A percentile compares a stretch with the other conserved stretches of the same genome.
Evolutionary conservation across 495 filamentous ascomycete genomes (phyloP).

Genomic region (Xylaria intraflava): DNA sequence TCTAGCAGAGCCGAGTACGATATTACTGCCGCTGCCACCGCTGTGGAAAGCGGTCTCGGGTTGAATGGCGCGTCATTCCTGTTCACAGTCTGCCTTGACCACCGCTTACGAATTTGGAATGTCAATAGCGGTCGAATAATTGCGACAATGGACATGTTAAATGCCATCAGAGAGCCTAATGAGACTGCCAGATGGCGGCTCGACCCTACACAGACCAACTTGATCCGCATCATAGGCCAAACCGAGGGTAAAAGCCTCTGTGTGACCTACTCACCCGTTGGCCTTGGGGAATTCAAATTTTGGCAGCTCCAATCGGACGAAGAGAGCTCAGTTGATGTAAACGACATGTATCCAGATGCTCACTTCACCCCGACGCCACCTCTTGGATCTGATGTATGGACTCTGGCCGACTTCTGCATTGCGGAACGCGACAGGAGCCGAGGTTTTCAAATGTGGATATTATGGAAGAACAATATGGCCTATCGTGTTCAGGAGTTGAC

Average conservation of each 20-base stretch:
- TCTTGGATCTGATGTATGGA: conserved; percentile 76
- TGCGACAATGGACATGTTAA: conserved; percentile 23
- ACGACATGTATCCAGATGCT: conserved; percentile 59
- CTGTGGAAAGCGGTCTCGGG: conserved; percentile 47
- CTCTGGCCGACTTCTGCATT: conserved; percentile 74
- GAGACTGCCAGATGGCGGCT: conserved; percentile 64
- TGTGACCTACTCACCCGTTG: conserved; percentile 79
- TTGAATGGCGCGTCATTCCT: conserved; percentile 48
- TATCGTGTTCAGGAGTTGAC: conserved; percentile 60
- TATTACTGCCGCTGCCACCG: conserved; percentile 21
- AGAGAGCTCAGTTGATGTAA: conserved; percentile 54
- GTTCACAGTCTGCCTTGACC: conserved; percentile 80
- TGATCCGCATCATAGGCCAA: conserved; percentile 66
- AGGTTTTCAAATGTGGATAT: conserved; percentile 64
- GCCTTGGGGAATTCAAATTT: conserved; percentile 90
- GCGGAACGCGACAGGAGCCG: conserved; percentile 34
- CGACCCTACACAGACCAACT: conserved; percentile 61
- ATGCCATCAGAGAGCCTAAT: conserved; percentile 38
- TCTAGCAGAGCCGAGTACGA: conserved; percentile 40
- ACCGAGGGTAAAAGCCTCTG: conserved; percentile 62
- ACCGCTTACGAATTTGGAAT: conserved; percentile 83
- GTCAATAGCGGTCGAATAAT: conserved; percentile 63
- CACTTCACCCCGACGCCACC: conserved; percentile 60
- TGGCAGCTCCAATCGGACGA: conserved; percentile 69
- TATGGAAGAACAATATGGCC: conserved; percentile 79